A percentile compares a stretch with the other conserved stretches of the same genome.
These are phyloP conservation scores for Geosmithia flava DNA, from an alignment of 2,329 filamentous ascomycete species.

Conservation along the genomic window DNA sequence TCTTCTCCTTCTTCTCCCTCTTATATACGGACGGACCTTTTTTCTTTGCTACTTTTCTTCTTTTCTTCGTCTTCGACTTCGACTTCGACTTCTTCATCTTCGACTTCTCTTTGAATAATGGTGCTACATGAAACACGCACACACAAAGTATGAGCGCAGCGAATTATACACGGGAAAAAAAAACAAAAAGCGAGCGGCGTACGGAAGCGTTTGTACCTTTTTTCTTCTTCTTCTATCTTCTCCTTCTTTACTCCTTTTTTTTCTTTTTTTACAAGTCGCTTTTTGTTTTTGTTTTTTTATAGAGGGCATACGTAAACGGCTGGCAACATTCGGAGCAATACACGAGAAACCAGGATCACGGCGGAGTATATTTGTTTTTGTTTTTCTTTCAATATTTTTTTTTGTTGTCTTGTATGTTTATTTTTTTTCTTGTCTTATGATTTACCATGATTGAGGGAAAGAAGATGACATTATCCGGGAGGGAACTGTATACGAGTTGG, in stretches of 20 bases:
- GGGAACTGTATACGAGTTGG: background rate
- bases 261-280: background rate
- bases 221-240: background rate
- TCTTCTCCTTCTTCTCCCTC: no score
- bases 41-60: no score
- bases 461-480: background rate
- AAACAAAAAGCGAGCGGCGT: background rate
- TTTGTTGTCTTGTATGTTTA: background rate
- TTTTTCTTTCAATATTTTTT: background rate
- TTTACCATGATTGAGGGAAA: background rate
- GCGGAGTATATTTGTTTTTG: background rate
- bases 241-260: background rate
- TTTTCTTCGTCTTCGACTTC: no score
- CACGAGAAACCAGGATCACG: background rate
- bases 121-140: no score
- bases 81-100: no score
- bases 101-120: no score
- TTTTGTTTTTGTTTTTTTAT: background rate
- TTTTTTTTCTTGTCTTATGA: background rate
- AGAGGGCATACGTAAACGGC: background rate
- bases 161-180: background rate
- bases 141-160: background rate
- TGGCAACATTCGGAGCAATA: background rate
- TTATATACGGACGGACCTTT: no score
- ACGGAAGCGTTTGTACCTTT: background rate